These are phyloP conservation scores for Clavispora asparagi DNA, from an alignment of 805 yeast species.

Conservation along the genomic window DNA sequence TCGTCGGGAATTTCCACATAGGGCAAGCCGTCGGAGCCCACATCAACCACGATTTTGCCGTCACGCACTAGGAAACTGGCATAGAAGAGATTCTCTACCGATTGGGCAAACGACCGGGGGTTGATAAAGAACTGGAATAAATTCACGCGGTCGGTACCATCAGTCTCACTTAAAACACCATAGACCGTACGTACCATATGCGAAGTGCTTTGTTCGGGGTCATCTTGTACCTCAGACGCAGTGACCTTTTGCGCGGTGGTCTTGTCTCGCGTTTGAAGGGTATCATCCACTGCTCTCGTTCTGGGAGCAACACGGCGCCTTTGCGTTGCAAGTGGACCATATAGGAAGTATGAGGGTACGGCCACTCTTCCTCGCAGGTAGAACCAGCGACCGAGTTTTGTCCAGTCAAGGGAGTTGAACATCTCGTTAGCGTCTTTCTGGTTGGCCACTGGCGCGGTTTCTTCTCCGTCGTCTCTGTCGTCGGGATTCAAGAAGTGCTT, in stretches of 20 bases:
- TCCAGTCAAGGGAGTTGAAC: conserved; percentile 54
- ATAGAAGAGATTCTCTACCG: conserved; percentile 80
- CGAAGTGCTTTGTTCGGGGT: conserved; percentile 58
- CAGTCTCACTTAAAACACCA: conserved; percentile 25
- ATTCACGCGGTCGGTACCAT: conserved; percentile 39
- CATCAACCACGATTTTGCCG: conserved; percentile 50
- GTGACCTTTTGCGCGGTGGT: conserved; percentile 48
- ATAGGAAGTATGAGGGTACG: conserved; percentile 51
- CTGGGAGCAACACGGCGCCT: conserved; percentile 37
- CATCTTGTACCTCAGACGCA: conserved; percentile 45
- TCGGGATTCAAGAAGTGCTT: conserved; percentile 27
- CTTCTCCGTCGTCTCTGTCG: conserved; percentile 2
- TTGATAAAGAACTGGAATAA: conserved; percentile 66
- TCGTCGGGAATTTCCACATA: conserved; percentile 34
- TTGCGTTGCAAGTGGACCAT: conserved; percentile 67
- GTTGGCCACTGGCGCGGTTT: conserved; percentile 2
- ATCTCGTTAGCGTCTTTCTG: conserved; percentile 15
- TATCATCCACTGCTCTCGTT: conserved; percentile 37
- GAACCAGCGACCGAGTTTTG: conserved; percentile 49
- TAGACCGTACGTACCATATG: conserved; percentile 55
- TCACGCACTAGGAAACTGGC: conserved; percentile 77
- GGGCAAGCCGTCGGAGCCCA: conserved; percentile 45
- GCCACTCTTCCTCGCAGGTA: conserved; percentile 44
- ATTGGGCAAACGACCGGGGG: conserved; percentile 70
- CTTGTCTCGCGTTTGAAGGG: conserved; percentile 24